Conservation (phyloP, 495 filamentous ascomycete species). For the Recurvomyces mirabilis region DNA sequence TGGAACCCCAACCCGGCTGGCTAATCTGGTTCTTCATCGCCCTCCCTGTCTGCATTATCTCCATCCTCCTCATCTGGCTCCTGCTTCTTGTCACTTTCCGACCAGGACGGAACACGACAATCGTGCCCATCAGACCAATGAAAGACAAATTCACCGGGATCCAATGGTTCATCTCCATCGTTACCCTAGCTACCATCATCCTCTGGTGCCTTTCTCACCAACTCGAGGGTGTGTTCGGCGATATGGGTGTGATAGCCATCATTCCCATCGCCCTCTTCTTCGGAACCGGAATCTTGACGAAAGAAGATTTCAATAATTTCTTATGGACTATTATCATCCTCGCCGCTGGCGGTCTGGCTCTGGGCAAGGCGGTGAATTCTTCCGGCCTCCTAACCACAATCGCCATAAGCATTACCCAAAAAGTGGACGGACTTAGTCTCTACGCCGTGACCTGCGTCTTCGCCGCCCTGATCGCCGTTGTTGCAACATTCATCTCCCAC, state of each 20-base stretch:
- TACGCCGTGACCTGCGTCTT: slow-evolving; percentile 87
- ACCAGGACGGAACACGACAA: slow-evolving; percentile 72
- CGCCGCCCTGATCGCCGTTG: slow-evolving; percentile 70
- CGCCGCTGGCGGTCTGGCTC: slow-evolving; percentile 81
- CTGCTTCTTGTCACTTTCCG: slow-evolving; percentile 76
- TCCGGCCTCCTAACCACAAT: slow-evolving; percentile 89
- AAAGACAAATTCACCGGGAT: slow-evolving; percentile 78
- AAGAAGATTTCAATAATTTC: slow-evolving; percentile 99
- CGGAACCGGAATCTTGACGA: slow-evolving; percentile 91
- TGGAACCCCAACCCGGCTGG: slow-evolving; percentile 84
- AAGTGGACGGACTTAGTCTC: slow-evolving; percentile 66
- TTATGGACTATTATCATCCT: slow-evolving; percentile 99
- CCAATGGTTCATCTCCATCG: slow-evolving; percentile 81
- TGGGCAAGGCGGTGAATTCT: slow-evolving; percentile 89
- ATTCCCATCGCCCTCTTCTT: slow-evolving; percentile 95
- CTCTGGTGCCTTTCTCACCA: slow-evolving; percentile 91
- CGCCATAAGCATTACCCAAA: slow-evolving; percentile 57
- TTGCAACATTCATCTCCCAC: slow-evolving; percentile 96
- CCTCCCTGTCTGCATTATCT: slow-evolving; percentile 83
- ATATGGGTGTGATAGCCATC: slow-evolving; percentile 98
- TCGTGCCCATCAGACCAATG: slow-evolving; percentile 80
- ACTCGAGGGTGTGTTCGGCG: slow-evolving; percentile 75
- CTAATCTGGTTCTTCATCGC: slow-evolving; percentile 93
- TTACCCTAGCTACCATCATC: slow-evolving; percentile 76
- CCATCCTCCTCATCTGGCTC: slow-evolving; percentile 78